Base-by-base conservation (phyloP, 805 yeast species). In the Sugiyamaella floridensis region DNA sequence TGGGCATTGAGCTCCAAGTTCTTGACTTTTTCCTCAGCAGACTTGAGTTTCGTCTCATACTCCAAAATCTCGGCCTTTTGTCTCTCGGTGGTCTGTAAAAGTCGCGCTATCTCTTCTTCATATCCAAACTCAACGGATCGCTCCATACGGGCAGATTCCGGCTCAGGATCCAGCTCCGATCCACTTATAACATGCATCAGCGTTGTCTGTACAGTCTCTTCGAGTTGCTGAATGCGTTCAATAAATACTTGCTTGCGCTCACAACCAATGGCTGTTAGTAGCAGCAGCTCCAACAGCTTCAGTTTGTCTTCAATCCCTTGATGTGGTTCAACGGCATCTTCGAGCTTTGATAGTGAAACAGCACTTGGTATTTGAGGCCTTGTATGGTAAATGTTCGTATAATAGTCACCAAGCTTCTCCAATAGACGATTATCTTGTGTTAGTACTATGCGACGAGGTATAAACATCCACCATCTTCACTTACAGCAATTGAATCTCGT, bases 61-160 rank as follows among this genome's bases (percentile, higher is more conserved):
- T 49, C 51, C 11, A 28, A n/a, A 14, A 34, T 49, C 44, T 32
- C 42, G 40, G 37, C 43, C 19, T 26, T 18, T 40, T 41, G 45
- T 6, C 12, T 1, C 28, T 53, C 56, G 12, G 48, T 14, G 9
- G 55, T 51, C 22, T 28, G 19, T 7, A 55, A 37, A 11, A 53
- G 29, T 47, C 52, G 44, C 3, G 56, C 54, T 6, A 55, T 41
- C 29, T 48, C 55, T 45, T 51, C 52, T 26, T 55, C 58, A n/a
- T 53, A 34, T 1, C 41, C 48, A 40, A 55, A 26, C 45, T 53
- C 26, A 11, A 18, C 40, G 41, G n/a, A 16, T 45, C 48, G 20
- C 32, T 37, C 26, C n/a, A 14, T n/a, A 14, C n/a, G 37, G 4
- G 5, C 20, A 7, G 15, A n/a, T 54, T 20, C 56, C 3, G 29